phyloP scores from a whole-genome alignment of 2,329 filamentous ascomycete species.

The Didymella pomorum region DNA sequence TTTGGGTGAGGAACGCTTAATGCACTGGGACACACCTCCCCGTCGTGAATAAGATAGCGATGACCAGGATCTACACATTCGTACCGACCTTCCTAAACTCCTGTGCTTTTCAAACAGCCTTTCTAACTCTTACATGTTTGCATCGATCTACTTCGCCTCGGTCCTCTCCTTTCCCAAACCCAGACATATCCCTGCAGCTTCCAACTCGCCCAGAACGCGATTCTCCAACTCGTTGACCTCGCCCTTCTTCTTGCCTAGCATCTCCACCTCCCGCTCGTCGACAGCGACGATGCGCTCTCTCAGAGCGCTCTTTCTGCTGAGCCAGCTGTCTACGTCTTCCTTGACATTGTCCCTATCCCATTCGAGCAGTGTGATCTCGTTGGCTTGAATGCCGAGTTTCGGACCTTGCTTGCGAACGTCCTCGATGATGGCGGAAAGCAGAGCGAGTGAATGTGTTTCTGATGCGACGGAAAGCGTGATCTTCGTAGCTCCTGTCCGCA shows the following conservation, averaged over 20 bases:
- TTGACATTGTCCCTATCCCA: slow-evolving; percentile 77
- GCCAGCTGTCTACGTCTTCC: slow-evolving; percentile 85
- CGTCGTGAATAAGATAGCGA: background rate
- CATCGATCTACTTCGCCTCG: slow-evolving; percentile 17
- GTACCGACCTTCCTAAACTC: slow-evolving; percentile 3
- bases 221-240: slow-evolving; percentile 71
- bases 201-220: slow-evolving; percentile 66
- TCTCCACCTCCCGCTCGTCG: slow-evolving; percentile 74
- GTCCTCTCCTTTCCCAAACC: slow-evolving; percentile 30
- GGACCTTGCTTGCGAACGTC: slow-evolving; percentile 64
- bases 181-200: slow-evolving; percentile 49
- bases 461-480: slow-evolving; percentile 77
- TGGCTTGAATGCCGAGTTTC: slow-evolving; percentile 58
- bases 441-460: slow-evolving; percentile 79
- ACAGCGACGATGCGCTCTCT: slow-evolving; percentile 77
- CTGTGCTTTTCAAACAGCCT: slow-evolving; percentile 5
- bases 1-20: too few relatives aligned
- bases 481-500: slow-evolving; percentile 52
- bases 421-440: slow-evolving; percentile 76
- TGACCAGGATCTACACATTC: slow-evolving; percentile 2
- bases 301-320: slow-evolving; percentile 73
- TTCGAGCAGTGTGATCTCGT: slow-evolving; percentile 73
- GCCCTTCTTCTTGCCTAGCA: slow-evolving; percentile 53
- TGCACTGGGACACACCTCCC: too few relatives aligned
- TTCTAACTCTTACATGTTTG: background rate